Evolutionary conservation across 1,284 basidiomycete genomes (phyloP).

Genomic region (Heterobasidion occidentale): DNA sequence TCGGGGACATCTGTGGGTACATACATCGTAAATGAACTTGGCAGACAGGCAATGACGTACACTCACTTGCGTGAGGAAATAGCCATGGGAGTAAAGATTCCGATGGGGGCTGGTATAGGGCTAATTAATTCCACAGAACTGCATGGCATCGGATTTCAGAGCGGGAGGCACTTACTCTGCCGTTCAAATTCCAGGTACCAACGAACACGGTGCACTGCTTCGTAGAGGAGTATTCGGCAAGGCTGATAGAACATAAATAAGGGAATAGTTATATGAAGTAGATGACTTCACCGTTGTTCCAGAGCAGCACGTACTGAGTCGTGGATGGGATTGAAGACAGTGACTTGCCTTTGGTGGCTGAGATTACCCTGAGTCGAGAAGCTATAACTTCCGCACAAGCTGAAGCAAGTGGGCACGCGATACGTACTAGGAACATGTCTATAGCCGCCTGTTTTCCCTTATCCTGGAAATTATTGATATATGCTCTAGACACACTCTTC

Average conservation of each 20-base stretch:
- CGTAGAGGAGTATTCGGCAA: constrained; percentile 81
- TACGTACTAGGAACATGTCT: constrained; percentile 83
- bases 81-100: constrained; percentile 89
- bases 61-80: constrained; percentile 71
- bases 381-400: background rate
- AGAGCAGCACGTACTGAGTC: constrained; percentile 75
- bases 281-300: constrained; percentile 43
- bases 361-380: constrained; percentile 72
- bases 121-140: background rate
- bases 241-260: constrained; percentile 29
- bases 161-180: constrained; percentile 45
- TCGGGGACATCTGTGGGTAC: constrained; percentile 41
- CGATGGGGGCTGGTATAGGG: constrained; percentile 48
- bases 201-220: constrained; percentile 71
- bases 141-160: constrained; percentile 8
- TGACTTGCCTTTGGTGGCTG: constrained; percentile 80
- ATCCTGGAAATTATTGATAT: constrained; percentile 98
- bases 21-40: constrained; percentile 8
- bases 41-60: background rate
- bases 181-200: constrained; percentile 97
- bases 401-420: background rate
- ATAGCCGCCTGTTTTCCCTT: constrained; percentile 92
- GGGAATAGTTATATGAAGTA: constrained; percentile 3
- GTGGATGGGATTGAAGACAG: constrained; percentile 91
- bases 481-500: constrained; percentile 91